Evolutionary conservation across 306 rosid genomes (phyloP).

Genomic region (Luffa acutangula): DNA sequence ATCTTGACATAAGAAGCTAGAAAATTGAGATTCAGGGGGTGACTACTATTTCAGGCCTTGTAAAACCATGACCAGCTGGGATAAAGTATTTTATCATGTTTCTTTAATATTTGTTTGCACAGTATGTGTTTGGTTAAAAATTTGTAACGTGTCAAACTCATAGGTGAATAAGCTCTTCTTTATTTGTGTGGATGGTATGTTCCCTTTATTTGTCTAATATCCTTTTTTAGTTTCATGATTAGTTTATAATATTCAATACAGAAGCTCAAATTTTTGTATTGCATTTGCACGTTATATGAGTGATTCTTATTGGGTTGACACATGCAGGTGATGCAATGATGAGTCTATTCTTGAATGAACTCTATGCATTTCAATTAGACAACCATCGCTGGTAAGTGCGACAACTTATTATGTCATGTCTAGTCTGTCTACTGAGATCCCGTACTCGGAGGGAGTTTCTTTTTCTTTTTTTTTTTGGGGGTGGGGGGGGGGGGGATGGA

Average conservation of each 20-base stretch:
- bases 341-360: constrained; percentile 93
- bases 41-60: not conserved
- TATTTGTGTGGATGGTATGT: not conserved
- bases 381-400: constrained; percentile 66
- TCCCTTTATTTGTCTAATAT: not conserved
- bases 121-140: not conserved
- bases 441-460: not conserved
- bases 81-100: not conserved
- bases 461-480: no score
- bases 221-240: not conserved
- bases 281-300: not conserved
- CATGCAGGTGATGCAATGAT: constrained; percentile 79
- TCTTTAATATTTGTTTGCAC: not conserved
- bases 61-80: not conserved
- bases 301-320: constrained; percentile 10
- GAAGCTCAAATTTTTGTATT: not conserved
- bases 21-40: not conserved
- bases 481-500: not conserved
- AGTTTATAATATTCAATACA: not conserved
- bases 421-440: not conserved
- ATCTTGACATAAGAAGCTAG: not conserved
- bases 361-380: constrained; percentile 90
- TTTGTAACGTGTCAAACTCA: not conserved
- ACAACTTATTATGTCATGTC: not conserved
- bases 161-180: not conserved